Conservation (phyloP, 129 eudicot species). For the Logfia minima region DNA sequence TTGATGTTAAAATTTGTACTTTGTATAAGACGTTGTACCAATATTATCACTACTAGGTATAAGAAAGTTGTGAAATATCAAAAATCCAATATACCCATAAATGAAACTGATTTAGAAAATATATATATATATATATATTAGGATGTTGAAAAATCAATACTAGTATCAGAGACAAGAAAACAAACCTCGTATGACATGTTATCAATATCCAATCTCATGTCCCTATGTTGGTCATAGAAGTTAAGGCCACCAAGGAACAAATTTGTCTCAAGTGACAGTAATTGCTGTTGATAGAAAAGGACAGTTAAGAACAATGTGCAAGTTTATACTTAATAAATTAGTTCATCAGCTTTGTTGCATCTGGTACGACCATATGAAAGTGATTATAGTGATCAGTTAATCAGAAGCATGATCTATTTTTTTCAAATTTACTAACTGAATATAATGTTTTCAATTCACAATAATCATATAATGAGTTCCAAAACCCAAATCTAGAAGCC, state of each 20-base stretch:
- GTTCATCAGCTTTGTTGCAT: not conserved
- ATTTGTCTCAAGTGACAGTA: slow-evolving; percentile 71
- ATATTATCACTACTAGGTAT: slow-evolving; percentile 1
- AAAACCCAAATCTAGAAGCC: not conserved
- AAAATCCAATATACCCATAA: not conserved
- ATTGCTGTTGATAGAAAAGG: slow-evolving; percentile 49
- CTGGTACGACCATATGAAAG: not conserved
- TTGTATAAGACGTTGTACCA: slow-evolving; percentile 8
- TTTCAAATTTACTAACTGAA: not conserved
- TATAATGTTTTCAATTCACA: not conserved
- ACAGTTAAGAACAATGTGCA: slow-evolving; percentile 6
- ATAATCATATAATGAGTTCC: not conserved
- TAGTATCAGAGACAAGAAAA: slow-evolving; percentile 10
- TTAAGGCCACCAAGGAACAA: slow-evolving; percentile 64
- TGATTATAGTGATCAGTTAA: not conserved
- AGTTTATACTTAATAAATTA: not conserved
- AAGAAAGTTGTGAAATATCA: not conserved
- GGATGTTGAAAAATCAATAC: not conserved
- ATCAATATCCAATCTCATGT: slow-evolving; percentile 95
- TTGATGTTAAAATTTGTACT: no score
- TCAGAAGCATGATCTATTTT: not conserved
- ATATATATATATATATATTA: not conserved
- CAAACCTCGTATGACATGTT: slow-evolving; percentile 96
- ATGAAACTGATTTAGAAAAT: not conserved
- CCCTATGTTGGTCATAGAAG: slow-evolving; percentile 81